Percentiles rank a stretch among this genome's conserved stretches.
phyloP scores from a whole-genome alignment of 2,329 filamentous ascomycete species.

The Leptographium wingfieldii region DNA sequence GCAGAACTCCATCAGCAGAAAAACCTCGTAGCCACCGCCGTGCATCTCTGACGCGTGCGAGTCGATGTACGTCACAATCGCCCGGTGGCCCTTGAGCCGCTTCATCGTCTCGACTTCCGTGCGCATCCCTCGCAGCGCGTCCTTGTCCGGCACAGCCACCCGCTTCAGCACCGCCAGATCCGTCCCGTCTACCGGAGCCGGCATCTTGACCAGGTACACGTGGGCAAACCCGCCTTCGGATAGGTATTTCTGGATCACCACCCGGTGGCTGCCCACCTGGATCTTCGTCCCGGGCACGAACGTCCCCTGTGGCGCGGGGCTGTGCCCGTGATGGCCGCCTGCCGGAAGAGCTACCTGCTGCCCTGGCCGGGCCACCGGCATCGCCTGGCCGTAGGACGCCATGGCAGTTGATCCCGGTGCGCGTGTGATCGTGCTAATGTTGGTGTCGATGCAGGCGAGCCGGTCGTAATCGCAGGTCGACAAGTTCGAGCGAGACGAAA shows the following conservation, averaged over 20 bases:
- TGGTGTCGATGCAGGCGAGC: background rate
- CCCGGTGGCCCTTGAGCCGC: conserved; percentile 88
- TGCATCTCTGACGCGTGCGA: conserved; percentile 92
- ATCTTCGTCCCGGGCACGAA: conserved; percentile 93
- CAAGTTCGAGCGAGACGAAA: background rate
- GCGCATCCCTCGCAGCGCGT: conserved; percentile 87
- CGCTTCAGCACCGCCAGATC: conserved; percentile 82
- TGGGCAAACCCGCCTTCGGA: conserved; percentile 98
- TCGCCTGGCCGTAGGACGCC: conserved; percentile 11
- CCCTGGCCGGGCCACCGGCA: conserved; percentile 5
- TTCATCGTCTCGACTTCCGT: conserved; percentile 99
- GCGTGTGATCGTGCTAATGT: too few species aligned
- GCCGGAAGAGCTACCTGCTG: conserved; percentile 1
- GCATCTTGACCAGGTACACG: conserved; percentile 88
- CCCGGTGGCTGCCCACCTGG: conserved; percentile 82
- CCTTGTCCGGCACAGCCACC: conserved; percentile 93
- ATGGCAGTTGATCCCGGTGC: conserved; percentile 1
- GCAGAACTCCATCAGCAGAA: conserved; percentile 96
- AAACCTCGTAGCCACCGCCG: conserved; percentile 92
- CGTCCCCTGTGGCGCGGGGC: conserved; percentile 58
- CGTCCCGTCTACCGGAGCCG: conserved; percentile 62
- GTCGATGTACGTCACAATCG: conserved; percentile 97
- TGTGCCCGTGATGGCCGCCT: conserved; percentile 12
- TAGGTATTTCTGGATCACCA: conserved; percentile 92
- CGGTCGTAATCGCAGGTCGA: background rate